Conservation (phyloP, 208 protist genomes). For the Leishmania guyanensis region DNA sequence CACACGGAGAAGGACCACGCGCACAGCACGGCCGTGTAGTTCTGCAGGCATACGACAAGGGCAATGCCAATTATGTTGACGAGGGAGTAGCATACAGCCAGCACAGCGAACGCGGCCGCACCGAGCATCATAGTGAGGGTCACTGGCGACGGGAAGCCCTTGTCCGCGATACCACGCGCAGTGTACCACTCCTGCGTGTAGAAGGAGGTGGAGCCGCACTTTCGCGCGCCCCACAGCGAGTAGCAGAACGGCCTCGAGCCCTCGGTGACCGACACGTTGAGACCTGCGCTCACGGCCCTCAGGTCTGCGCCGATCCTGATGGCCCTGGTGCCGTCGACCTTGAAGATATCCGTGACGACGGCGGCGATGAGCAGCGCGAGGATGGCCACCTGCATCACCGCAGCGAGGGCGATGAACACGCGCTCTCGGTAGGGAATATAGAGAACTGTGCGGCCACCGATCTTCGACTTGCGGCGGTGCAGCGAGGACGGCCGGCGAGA, state of each 20-base stretch:
- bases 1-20: constrained; percentile 35
- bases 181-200: constrained; percentile 22
- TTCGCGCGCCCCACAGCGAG: constrained; percentile 28
- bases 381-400: constrained; percentile 16
- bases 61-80: constrained; percentile 25
- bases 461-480: constrained; percentile 31
- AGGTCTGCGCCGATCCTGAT: constrained; percentile 19
- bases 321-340: constrained; percentile 26
- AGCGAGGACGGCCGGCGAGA: constrained; percentile 25
- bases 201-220: constrained; percentile 17
- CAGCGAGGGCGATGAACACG: constrained; percentile 20
- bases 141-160: constrained; percentile 21
- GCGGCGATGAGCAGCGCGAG: constrained; percentile 27
- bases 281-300: constrained; percentile 6
- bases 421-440: constrained; percentile 25
- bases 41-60: constrained; percentile 22
- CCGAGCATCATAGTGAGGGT: constrained; percentile 28
- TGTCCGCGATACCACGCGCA: background rate
- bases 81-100: constrained; percentile 28
- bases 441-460: constrained; percentile 21
- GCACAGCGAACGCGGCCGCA: constrained; percentile 19
- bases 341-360: constrained; percentile 18
- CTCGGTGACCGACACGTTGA: constrained; percentile 18
- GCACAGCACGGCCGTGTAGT: constrained; percentile 30
- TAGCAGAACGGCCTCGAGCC: constrained; percentile 32